phyloP scores from a whole-genome alignment of 176 grass and related monocot species.

The Avena sativa region DNA sequence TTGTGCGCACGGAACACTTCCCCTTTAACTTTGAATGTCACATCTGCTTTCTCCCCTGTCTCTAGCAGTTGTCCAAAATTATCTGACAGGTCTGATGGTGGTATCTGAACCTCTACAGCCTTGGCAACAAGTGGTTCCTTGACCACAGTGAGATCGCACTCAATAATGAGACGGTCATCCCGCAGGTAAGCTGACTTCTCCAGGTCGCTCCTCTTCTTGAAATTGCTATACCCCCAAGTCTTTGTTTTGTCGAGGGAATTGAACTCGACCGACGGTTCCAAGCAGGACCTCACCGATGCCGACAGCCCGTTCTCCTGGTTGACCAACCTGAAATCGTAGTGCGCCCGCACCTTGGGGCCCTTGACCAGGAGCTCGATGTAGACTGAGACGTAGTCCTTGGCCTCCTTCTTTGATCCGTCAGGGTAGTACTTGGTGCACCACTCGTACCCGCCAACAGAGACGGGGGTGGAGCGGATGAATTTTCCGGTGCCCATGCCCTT shows the following conservation, averaged over 20 bases:
- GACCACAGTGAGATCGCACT: not conserved
- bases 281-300: not conserved
- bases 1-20: not conserved
- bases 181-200: not conserved
- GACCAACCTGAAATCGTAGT: not conserved
- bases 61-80: not conserved
- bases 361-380: not conserved
- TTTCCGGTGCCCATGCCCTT: not conserved
- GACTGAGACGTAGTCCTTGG: not conserved
- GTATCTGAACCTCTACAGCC: not conserved
- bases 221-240: not conserved
- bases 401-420: not conserved
- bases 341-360: not conserved
- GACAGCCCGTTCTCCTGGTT: not conserved
- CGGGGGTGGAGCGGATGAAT: not conserved
- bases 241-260: not conserved
- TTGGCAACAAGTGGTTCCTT: not conserved
- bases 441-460: not conserved
- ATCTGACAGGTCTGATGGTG: not conserved
- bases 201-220: not conserved
- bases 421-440: constrained; percentile 20
- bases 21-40: not conserved
- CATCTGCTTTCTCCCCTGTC: not conserved
- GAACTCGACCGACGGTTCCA: not conserved
- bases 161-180: not conserved